phyloP scores from a whole-genome alignment of 2,329 filamentous ascomycete genomes.

The Epichloe glyceriae region DNA sequence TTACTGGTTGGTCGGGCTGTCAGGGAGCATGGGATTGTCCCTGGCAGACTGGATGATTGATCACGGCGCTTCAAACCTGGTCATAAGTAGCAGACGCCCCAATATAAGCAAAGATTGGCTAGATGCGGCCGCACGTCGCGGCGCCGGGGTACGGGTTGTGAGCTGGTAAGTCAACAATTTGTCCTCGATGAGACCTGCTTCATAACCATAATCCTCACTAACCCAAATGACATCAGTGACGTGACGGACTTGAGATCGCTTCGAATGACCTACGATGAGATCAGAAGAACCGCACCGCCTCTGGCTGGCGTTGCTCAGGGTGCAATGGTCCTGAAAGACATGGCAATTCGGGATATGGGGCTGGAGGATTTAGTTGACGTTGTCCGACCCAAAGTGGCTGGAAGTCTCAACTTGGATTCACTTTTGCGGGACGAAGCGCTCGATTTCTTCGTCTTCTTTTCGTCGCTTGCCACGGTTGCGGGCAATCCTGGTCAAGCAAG shows the following conservation, averaged over 20 bases:
- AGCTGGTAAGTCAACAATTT: neutral
- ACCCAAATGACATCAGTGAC: neutral
- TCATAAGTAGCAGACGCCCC: neutral
- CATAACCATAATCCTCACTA: no score
- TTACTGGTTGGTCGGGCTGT: conserved; percentile 20
- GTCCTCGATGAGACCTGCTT: no score
- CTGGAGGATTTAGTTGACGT: conserved; percentile 12
- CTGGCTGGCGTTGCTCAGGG: conserved; percentile 30
- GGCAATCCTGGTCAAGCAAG: conserved; percentile 27
- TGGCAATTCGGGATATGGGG: conserved; percentile 16
- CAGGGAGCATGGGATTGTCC: conserved; percentile 21
- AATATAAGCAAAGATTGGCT: neutral
- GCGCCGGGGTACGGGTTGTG: neutral
- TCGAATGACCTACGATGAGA: conserved; percentile 3
- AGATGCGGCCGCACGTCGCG: neutral
- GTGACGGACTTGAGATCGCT: conserved; percentile 6
- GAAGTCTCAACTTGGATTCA: conserved; percentile 18
- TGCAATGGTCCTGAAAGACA: conserved; percentile 30
- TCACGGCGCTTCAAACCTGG: conserved; percentile 11
- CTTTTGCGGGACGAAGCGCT: conserved; percentile 16
- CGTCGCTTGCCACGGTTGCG: conserved; percentile 15
- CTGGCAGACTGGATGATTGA: conserved; percentile 23
- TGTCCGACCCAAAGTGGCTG: conserved; percentile 22
- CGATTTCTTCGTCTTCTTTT: conserved; percentile 27
- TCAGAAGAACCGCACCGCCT: conserved; percentile 15